Evolutionary conservation across 768 basidiomycete genomes (phyloP).

Genomic region (Lactifluus piperatus): DNA sequence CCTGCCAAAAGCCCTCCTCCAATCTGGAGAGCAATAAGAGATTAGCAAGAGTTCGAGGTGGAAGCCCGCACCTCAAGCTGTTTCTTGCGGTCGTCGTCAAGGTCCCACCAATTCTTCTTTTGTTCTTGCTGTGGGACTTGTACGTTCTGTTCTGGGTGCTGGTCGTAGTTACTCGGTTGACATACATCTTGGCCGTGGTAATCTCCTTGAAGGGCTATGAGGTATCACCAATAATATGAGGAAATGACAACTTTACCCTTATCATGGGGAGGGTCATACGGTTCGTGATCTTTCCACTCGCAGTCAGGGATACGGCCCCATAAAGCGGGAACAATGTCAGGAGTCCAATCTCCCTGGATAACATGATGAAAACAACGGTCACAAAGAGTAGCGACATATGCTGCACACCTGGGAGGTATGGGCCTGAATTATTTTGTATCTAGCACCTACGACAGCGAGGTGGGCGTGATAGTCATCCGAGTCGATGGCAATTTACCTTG

Average conservation of each 20-base stretch:
- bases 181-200: slow-evolving; percentile 12
- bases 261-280: slow-evolving; percentile 13
- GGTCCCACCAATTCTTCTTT: slow-evolving; percentile 47
- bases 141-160: slow-evolving; percentile 26
- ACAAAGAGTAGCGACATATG: background rate
- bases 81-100: slow-evolving; percentile 49
- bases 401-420: slow-evolving; percentile 54
- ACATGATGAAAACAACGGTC: background rate
- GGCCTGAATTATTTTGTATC: slow-evolving; percentile 64
- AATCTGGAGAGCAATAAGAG: slow-evolving; percentile 32
- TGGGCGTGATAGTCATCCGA: background rate
- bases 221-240: background rate
- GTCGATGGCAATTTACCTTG: slow-evolving; percentile 33
- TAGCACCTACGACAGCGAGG: slow-evolving; percentile 31
- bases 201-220: background rate
- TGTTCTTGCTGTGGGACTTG: slow-evolving; percentile 36
- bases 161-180: slow-evolving; percentile 19
- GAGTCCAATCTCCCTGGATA: slow-evolving; percentile 58
- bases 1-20: slow-evolving; percentile 58
- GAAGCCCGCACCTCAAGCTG: slow-evolving; percentile 40
- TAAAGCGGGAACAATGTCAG: slow-evolving; percentile 50
- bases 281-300: slow-evolving; percentile 6
- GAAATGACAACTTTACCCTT: slow-evolving; percentile 12
- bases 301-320: slow-evolving; percentile 48
- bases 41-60: background rate